Evolutionary conservation across 176 grass and related monocot genomes (phyloP), one percentile per base, ranked within the genome.

Genomic region (Tillandsia leiboldiana): DNA sequence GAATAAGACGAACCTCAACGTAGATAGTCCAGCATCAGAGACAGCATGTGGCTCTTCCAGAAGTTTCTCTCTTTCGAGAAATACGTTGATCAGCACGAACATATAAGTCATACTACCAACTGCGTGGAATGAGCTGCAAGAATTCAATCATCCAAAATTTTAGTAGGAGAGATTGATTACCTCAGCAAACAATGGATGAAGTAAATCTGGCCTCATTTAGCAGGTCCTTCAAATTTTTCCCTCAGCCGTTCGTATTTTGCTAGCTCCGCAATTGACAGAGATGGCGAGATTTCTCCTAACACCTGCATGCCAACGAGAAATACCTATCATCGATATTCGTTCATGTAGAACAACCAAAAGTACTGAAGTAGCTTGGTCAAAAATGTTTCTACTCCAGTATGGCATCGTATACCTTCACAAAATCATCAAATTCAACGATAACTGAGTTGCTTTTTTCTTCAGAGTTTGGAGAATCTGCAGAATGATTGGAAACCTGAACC

Each of bases 191-290:
- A 61, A 61, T 9, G 14, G 15, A 20, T 17, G 14, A 59, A 8
- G 15, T 17, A 14, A 8, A 18, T 61, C 59, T 79, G 61, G 28
- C 11, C 20, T 87, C 72, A 90, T 72, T 78, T 85, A 58, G 79
- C 77, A 75, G 91, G 84, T 56, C 87, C 90, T 84, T 95, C 87
- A 52, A 87, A 82, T 70, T 90, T 84, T 54, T 81, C 78, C 70
- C 82, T 87, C 70, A 96, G 50, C 22, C 69, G 78, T 67, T 87
- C 84, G 53, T 96, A 85, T 57, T 83, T 96, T 48, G 73, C 65
- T 12, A 90, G 52, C 51, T 96, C 87, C 14, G 83, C 79, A 75
- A 87, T 66, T 12, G 91, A 78, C 11, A 96, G 50, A 15, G 91
- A 96, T 54, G 87, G 87, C 47, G 91, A 75, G 26, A 96, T 82